Base-by-base conservation (phyloP, 768 basidiomycete species). In the Zangia roseola region DNA sequence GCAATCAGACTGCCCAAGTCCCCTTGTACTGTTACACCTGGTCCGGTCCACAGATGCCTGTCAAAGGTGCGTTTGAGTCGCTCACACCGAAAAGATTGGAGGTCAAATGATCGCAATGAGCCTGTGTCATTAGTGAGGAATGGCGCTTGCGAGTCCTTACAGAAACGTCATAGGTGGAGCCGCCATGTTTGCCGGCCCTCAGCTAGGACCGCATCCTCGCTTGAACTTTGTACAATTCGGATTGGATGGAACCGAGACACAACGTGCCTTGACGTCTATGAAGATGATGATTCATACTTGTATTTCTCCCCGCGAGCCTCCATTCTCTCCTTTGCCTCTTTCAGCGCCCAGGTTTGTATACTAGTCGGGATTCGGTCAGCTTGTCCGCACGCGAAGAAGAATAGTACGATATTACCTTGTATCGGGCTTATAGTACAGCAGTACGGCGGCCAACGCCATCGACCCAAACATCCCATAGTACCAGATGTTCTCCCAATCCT, bases 401-500 rank as follows among this genome's bases (percentile, higher is more conserved):
- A 24, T 12, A 21, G 25, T 2, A 6, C 28, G 5, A 54, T 87
- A 52, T 56, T n/a, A 93, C 93, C 88, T 92, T 16, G 90, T 93
- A 64, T 95, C 91, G 3, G 93, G 93, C 71, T 94, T 94, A 75
- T 93, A 94, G 70, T 91, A 91, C 21, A 92, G 70, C 65, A 90
- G 72, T 26, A 94, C 80, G 10, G 79, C 69, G 25, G 85, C 88
- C 52, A 93, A 71, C 5, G 75, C 81, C 81, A 97, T 86, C 12
- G 82, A 74, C 28, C 94, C 94, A 62, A 89, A 93, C 89, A 97
- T 93, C 26, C 93, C 94, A 53, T 83, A 66, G 62, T 91, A 90
- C 88, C 91, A 97, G 34, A 90, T 76, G 55, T 78, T 83, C 74
- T 97, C 94, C 93, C 93, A 97, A 20, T 85, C 81, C 66, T 94